Conservation (phyloP, 495 filamentous ascomycete species). For the Hypoxylon perforatum region DNA sequence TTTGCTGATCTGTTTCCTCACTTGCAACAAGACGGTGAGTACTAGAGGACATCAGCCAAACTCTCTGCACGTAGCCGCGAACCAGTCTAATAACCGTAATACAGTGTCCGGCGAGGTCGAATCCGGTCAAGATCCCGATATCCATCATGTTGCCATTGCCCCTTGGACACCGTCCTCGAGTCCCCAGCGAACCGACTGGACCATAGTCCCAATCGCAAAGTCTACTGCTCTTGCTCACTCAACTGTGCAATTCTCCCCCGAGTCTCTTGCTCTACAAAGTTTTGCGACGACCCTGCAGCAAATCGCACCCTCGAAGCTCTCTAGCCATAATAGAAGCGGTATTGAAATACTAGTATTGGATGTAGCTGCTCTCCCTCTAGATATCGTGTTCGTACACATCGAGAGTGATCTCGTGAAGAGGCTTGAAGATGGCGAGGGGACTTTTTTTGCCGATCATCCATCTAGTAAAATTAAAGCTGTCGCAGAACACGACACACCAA, state of each 20-base stretch:
- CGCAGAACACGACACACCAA: slow-evolving; percentile 55
- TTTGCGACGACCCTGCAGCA: slow-evolving; percentile 72
- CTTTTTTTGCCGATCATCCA: slow-evolving; percentile 63
- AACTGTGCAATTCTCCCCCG: slow-evolving; percentile 85
- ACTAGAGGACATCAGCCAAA: slow-evolving; percentile 15
- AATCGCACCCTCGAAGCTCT: slow-evolving; percentile 70
- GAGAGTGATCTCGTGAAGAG: slow-evolving; percentile 76
- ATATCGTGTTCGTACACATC: slow-evolving; percentile 85
- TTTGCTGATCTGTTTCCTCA: slow-evolving; percentile 83
- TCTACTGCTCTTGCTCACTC: slow-evolving; percentile 72
- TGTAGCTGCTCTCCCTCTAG: slow-evolving; percentile 79
- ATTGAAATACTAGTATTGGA: slow-evolving; percentile 87
- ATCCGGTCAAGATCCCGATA: slow-evolving; percentile 40
- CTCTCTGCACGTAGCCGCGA: slow-evolving; percentile 29
- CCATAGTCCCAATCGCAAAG: slow-evolving; percentile 79
- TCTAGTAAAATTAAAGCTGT: slow-evolving; percentile 42
- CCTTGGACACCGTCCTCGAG: slow-evolving; percentile 77
- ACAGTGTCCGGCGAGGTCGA: slow-evolving; percentile 48
- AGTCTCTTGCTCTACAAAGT: slow-evolving; percentile 79
- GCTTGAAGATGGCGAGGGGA: slow-evolving; percentile 67
- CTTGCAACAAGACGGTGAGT: slow-evolving; percentile 53
- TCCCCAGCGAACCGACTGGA: slow-evolving; percentile 78
- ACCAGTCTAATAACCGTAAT: slow-evolving; percentile 26
- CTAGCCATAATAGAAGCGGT: slow-evolving; percentile 66
- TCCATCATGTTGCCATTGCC: slow-evolving; percentile 79